Evolutionary conservation across 345 rosid genomes (phyloP).

Genomic region (Odontarrhena argentea): DNA sequence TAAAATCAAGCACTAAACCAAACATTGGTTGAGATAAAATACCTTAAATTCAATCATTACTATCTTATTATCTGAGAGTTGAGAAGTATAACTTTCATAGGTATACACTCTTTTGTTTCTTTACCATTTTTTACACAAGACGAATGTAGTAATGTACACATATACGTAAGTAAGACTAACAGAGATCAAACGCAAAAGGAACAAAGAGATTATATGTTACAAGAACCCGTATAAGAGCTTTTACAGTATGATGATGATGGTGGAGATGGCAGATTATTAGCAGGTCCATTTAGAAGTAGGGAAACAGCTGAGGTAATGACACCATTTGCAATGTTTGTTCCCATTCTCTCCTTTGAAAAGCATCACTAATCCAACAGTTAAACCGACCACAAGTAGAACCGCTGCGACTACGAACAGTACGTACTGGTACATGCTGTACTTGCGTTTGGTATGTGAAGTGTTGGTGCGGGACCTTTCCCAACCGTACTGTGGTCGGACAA

Average conservation of each 20-base stretch:
- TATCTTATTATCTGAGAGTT: background rate
- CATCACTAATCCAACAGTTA: constrained; percentile 74
- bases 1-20: background rate
- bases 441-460: constrained; percentile 57
- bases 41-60: constrained; percentile 5
- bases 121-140: constrained; percentile 21
- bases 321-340: constrained; percentile 93
- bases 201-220: constrained; percentile 26
- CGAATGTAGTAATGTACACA: constrained; percentile 32
- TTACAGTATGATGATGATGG: background rate
- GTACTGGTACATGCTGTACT: constrained; percentile 77
- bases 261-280: constrained; percentile 14
- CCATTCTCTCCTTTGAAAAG: constrained; percentile 84
- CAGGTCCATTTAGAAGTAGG: constrained; percentile 90
- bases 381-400: constrained; percentile 61
- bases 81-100: constrained; percentile 6
- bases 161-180: constrained; percentile 25
- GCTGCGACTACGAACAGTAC: constrained; percentile 51
- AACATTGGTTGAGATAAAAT: background rate
- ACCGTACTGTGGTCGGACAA: constrained; percentile 79
- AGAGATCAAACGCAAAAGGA: constrained; percentile 21
- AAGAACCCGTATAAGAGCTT: constrained; percentile 29
- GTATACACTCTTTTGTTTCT: constrained; percentile 31
- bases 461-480: constrained; percentile 57
- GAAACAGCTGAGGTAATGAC: constrained; percentile 90